These are phyloP conservation scores for Xenosphaeropsis pyriputrescens DNA, from an alignment of 2,329 filamentous ascomycete species.

Conservation along the genomic window DNA sequence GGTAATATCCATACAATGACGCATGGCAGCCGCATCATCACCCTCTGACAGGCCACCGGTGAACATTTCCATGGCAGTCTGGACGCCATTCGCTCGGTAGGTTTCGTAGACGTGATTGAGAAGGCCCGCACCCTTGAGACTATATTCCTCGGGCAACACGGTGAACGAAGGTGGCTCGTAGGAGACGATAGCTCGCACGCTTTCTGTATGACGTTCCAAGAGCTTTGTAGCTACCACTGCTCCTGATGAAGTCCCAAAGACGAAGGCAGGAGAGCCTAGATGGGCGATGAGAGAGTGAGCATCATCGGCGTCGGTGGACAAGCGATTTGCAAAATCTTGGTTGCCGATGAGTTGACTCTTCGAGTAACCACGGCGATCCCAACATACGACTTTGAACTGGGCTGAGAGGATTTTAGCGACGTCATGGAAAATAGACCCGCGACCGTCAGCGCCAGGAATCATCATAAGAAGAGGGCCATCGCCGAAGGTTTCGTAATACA, in stretches of 20 bases:
- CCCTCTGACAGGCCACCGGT: constrained; percentile 1
- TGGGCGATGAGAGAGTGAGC: constrained; percentile 5
- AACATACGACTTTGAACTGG: constrained; percentile 15
- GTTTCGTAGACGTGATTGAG: constrained; percentile 2
- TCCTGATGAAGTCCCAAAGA: constrained; percentile 8
- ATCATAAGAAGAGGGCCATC: constrained; percentile 15
- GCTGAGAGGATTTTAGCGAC: constrained; percentile 9
- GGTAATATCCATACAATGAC: constrained; percentile 3
- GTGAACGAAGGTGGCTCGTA: constrained; percentile 3
- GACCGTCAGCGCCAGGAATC: constrained; percentile 18
- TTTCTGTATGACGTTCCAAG: constrained; percentile 3
- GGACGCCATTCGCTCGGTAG: constrained; percentile 2
- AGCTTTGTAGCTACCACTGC: constrained; percentile 6
- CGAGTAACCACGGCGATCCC: constrained; percentile 16
- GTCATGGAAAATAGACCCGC: constrained; percentile 11
- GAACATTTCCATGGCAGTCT: constrained; percentile 1
- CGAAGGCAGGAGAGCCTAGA: constrained; percentile 2
- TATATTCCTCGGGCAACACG: constrained; percentile 1
- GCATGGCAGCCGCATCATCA: constrained; percentile 2
- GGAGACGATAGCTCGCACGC: constrained; percentile 1
- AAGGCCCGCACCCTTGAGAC: neutral
- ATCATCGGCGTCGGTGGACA: constrained; percentile 18
- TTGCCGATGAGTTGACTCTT: constrained; percentile 7
- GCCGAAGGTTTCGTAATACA: constrained; percentile 17
- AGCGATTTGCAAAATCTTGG: constrained; percentile 14